Conservation (phyloP, 2,329 filamentous ascomycete species). For the Tolypocladium cylindrosporum region DNA sequence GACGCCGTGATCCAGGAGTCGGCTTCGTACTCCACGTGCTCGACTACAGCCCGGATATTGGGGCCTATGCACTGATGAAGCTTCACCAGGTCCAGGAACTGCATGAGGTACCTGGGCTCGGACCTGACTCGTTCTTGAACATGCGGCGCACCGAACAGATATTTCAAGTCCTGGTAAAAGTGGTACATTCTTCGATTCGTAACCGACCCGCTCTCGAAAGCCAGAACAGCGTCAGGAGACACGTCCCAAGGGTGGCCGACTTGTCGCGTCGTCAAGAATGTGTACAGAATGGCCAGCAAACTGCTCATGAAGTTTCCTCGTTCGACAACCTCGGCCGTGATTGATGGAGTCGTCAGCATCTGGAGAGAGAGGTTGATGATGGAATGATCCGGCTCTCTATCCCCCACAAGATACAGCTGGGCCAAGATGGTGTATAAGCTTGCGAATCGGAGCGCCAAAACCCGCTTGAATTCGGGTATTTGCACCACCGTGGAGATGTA, state of each 20-base stretch:
- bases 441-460: conserved; percentile 86
- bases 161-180: conserved; percentile 91
- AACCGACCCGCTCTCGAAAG: conserved; percentile 89
- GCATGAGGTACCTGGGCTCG: conserved; percentile 79
- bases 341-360: conserved; percentile 92
- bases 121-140: conserved; percentile 76
- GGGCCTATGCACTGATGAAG: conserved; percentile 95
- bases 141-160: conserved; percentile 78
- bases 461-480: conserved; percentile 90
- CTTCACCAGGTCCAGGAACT: conserved; percentile 92
- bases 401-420: conserved; percentile 90
- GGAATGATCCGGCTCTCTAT: conserved; percentile 92
- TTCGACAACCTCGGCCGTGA: conserved; percentile 91
- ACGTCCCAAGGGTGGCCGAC: conserved; percentile 90
- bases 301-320: conserved; percentile 93
- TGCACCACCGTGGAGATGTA: conserved; percentile 96
- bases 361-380: conserved; percentile 97
- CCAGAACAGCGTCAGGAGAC: conserved; percentile 73
- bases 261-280: conserved; percentile 90
- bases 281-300: conserved; percentile 92
- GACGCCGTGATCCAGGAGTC: conserved; percentile 97
- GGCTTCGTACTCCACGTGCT: conserved; percentile 96
- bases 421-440: conserved; percentile 89
- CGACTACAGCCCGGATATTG: conserved; percentile 79
- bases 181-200: conserved; percentile 95